Base-by-base conservation (phyloP, 2,329 filamentous ascomycete species). In the Xylariaceae sp. region DNA sequence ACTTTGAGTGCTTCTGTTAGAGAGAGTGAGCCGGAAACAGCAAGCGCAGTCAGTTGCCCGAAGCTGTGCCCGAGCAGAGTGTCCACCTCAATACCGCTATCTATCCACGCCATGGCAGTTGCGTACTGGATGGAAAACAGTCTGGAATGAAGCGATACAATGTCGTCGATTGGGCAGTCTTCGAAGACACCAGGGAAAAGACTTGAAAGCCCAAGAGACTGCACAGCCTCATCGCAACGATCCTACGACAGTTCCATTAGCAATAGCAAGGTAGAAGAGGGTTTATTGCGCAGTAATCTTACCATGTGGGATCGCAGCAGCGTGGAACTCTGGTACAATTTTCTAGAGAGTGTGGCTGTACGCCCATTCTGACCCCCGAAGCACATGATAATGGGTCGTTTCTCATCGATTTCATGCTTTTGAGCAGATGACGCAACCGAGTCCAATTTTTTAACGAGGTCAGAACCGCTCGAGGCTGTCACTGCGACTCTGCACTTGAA, bases 61-160 rank as follows among this genome's bases (percentile, higher is more conserved):
- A 75, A 67, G 47, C 69, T 72, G 50, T 75, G 72, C 0, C 73
- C 73, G 9, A 74, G 50, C 6, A 74, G 40, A 1, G 64, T 62
- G 3, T 60, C 57, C 1, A 70, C 59, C 12, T 64, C 31, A 1
- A 74, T 36, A 18, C 65, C 61, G 54, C 57, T 56, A 39, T 66
- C 59, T 16, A 67, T 64, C 72, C 73, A 75, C 3, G 58, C 49
- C 31, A 54, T 62, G 0, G 72, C 70, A 36, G 61, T 66, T 0
- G 73, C 56, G 42, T 72, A 72, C 43, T 74, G 71, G 10, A 69
- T 39, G 0, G 71, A 60, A 44, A 74, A 73, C 0, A 73, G 52
- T 39, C 62, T 60, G 6, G 63, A 65, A 16, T 76, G 75, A 1
- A 75, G 59, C 0, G 55, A 18, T 5, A 66, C 62, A 1, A 63